These are phyloP conservation scores for Serendipita vermifera DNA, from an alignment of 768 basidiomycete genomes.

Conservation along the genomic window DNA sequence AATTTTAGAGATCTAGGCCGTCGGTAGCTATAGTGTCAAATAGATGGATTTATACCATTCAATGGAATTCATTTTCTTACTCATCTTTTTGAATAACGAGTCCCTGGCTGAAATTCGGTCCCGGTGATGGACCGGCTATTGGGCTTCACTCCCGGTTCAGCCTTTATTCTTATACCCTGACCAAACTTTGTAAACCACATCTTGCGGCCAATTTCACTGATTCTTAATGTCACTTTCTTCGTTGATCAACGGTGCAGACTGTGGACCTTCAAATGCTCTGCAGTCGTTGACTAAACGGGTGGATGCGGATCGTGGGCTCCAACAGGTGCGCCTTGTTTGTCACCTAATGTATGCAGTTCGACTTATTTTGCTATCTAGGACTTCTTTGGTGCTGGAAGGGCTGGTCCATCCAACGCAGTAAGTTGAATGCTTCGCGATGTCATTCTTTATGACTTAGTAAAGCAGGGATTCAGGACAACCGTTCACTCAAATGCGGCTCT, in stretches of 20 bases:
- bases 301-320: constrained; percentile 62
- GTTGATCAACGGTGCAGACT: constrained; percentile 65
- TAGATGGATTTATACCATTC: too few species aligned
- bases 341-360: constrained; percentile 1
- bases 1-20: constrained; percentile 4
- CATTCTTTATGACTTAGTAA: neutral
- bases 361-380: constrained; percentile 35
- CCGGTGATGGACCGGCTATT: too few species aligned
- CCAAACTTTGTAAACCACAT: too few species aligned
- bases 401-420: constrained; percentile 54
- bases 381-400: constrained; percentile 46
- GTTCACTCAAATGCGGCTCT: constrained; percentile 29
- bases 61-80: too few species aligned
- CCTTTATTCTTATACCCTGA: too few species aligned
- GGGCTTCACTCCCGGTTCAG: too few species aligned
- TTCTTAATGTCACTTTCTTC: constrained; percentile 77
- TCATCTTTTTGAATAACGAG: too few species aligned
- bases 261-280: constrained; percentile 74
- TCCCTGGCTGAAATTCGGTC: too few species aligned
- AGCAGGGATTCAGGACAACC: constrained; percentile 50
- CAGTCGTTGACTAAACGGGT: constrained; percentile 68
- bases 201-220: too few species aligned
- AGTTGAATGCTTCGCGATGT: constrained; percentile 18
- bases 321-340: constrained; percentile 43
- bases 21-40: neutral